phyloP scores from a whole-genome alignment of 148 eudicot species.

The Chenopodium suecicum region DNA sequence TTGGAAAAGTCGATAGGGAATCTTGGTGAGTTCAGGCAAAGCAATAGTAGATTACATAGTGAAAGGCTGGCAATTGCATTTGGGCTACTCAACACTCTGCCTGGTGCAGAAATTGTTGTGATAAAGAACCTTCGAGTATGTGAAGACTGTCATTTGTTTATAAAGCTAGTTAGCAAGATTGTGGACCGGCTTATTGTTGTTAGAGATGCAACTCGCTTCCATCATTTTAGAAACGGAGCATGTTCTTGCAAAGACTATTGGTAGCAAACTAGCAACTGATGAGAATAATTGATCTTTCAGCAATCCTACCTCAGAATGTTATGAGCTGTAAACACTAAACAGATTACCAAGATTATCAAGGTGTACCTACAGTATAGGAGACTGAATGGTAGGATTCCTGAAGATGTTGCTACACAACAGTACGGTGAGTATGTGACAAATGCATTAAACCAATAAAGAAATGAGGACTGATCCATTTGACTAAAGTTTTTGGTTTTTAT shows the following conservation, averaged over 20 bases:
- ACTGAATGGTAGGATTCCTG: too few species aligned
- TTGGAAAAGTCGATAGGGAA: slow-evolving; percentile 44
- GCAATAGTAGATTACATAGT: slow-evolving; percentile 52
- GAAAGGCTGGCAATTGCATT: slow-evolving; percentile 76
- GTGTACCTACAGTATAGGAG: too few species aligned
- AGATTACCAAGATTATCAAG: background rate
- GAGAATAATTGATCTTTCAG: background rate
- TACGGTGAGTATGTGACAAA: too few species aligned
- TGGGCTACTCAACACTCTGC: slow-evolving; percentile 44
- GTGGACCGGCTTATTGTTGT: slow-evolving; percentile 53
- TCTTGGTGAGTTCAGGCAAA: slow-evolving; percentile 19
- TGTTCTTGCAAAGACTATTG: slow-evolving; percentile 84
- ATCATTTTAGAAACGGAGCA: slow-evolving; percentile 62
- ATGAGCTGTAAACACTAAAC: background rate
- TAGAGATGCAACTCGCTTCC: slow-evolving; percentile 84
- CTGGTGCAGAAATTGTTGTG: slow-evolving; percentile 58
- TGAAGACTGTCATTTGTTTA: slow-evolving; percentile 68
- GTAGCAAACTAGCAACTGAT: slow-evolving; percentile 25
- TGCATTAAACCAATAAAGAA: too few species aligned
- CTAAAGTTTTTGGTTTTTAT: too few species aligned
- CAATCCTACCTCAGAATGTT: background rate
- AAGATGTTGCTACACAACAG: too few species aligned
- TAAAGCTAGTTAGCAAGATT: slow-evolving; percentile 59
- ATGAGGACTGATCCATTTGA: too few species aligned
- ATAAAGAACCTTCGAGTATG: slow-evolving; percentile 80